phyloP scores from a whole-genome alignment of 768 basidiomycete genomes.

The Mycena haematopus region DNA sequence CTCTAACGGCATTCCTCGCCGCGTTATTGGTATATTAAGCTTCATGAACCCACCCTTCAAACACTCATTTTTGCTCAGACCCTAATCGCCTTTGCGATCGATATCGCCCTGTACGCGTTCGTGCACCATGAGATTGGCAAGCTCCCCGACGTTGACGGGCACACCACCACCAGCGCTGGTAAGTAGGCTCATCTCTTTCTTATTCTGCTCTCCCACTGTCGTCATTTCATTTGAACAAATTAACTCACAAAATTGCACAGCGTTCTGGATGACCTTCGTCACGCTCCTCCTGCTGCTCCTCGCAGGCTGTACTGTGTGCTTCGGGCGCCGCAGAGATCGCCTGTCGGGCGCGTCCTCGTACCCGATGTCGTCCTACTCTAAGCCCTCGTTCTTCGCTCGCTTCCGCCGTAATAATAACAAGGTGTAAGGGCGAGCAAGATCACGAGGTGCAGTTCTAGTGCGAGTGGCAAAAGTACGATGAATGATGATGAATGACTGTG shows the following conservation, averaged over 20 bases:
- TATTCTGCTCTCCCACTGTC: constrained; percentile 32
- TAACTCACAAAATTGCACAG: constrained; percentile 37
- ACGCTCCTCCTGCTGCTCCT: constrained; percentile 67
- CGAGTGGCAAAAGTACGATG: too few relatives aligned
- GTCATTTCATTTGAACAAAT: not conserved
- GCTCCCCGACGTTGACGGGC: constrained; percentile 49
- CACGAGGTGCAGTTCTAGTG: too few relatives aligned
- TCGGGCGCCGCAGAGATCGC: constrained; percentile 65
- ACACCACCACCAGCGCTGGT: constrained; percentile 71
- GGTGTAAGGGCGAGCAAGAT: not conserved
- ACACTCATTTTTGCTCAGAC: constrained; percentile 37
- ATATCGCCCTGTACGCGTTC: constrained; percentile 74
- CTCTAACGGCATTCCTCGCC: constrained; percentile 74
- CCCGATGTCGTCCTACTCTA: constrained; percentile 39
- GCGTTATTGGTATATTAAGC: constrained; percentile 48
- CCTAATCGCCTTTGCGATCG: constrained; percentile 76
- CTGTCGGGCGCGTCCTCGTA: constrained; percentile 49
- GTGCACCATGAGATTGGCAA: constrained; percentile 63
- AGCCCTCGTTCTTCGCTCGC: constrained; percentile 40
- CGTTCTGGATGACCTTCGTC: constrained; percentile 79
- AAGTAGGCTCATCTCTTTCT: too few relatives aligned
- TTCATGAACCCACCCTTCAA: not conserved
- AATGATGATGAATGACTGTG: too few relatives aligned
- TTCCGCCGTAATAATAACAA: constrained; percentile 46
- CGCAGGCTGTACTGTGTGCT: constrained; percentile 73